These are phyloP conservation scores for Primulina tabacum DNA, from an alignment of 257 asterid species.

Conservation along the genomic window DNA sequence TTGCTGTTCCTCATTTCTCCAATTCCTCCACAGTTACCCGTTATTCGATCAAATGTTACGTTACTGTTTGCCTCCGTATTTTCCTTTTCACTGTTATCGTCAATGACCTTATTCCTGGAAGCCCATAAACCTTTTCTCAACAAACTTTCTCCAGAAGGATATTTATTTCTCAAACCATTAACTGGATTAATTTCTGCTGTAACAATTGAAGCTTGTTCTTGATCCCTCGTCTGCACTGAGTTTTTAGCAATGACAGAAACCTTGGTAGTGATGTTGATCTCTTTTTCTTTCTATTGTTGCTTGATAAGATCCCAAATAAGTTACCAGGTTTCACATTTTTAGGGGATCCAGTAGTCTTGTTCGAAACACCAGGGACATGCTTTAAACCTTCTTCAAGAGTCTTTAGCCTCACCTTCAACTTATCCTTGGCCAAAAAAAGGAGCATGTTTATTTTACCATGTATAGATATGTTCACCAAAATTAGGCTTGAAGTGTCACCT, in stretches of 20 bases:
- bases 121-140: conserved; percentile 59
- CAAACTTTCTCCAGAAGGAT: conserved; percentile 40
- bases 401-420: conserved; percentile 80
- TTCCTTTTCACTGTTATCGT: conserved; percentile 60
- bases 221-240: conserved; percentile 33
- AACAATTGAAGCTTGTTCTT: conserved; percentile 20
- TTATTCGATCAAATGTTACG: conserved; percentile 18
- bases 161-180: conserved; percentile 32
- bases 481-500: conserved; percentile 42
- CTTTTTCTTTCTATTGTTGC: conserved; percentile 47
- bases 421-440: conserved; percentile 53
- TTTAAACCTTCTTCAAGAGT: conserved; percentile 76
- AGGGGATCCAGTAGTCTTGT: conserved; percentile 37
- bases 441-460: conserved; percentile 16
- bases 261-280: conserved; percentile 70
- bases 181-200: conserved; percentile 28
- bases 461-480: background rate
- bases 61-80: conserved; percentile 48
- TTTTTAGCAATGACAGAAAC: conserved; percentile 38
- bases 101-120: conserved; percentile 41
- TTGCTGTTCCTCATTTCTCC: conserved; percentile 30
- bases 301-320: conserved; percentile 61
- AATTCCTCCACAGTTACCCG: conserved; percentile 25
- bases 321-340: conserved; percentile 45
- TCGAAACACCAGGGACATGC: conserved; percentile 31